Base-by-base conservation (phyloP, 176 grass and related monocot genomes). In the Musa itinerans region DNA sequence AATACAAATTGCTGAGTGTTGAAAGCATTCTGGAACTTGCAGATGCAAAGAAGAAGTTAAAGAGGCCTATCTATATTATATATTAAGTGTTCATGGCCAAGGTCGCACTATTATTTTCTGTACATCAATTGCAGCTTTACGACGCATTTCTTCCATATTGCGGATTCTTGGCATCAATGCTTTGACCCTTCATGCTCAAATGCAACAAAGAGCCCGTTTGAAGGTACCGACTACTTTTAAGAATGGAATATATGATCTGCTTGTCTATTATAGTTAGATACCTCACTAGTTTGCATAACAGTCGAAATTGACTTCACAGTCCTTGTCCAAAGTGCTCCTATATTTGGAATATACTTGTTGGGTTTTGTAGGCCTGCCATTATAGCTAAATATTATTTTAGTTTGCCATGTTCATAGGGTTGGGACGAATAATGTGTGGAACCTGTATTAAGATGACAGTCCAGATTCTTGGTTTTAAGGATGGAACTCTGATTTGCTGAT, bases 161-260 rank as follows among this genome's bases (percentile, higher is more conserved):
- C 85, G 78, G 53, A 76, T 72, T 73, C 85, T 96, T 83, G 83
- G 79, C 78, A 84, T 96, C 52, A 88, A 89, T 79, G 50, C 80
- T 29, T 81, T 82, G 83, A 96, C 87, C 80, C 91, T 92, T 84
- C 93, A 96, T 88, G 93, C 93, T 78, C 93, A 96, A 80, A 96
- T 96, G 93, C 93, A 96, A 88, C 93, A 96, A 83, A 89, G 93
- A 77, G 93, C 93, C 81, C 89, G 93, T 81, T 89, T 96, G 78
- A 96, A 96, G 89, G 93, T 96, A 73, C 78, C 81, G 67, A 24
- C 24, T 24, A 24, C 1, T 24, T 53, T 83, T 16, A n/a, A 68
- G 4, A 57, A 9, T 73, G 8, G 14, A 6, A 56, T 74, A 10
- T 57, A 2, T 70, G 16, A n/a, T n/a, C 43, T 70, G 43, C 10